phyloP scores from a whole-genome alignment of 495 filamentous ascomycete genomes.

The Pyrenopolyporus hunteri region DNA sequence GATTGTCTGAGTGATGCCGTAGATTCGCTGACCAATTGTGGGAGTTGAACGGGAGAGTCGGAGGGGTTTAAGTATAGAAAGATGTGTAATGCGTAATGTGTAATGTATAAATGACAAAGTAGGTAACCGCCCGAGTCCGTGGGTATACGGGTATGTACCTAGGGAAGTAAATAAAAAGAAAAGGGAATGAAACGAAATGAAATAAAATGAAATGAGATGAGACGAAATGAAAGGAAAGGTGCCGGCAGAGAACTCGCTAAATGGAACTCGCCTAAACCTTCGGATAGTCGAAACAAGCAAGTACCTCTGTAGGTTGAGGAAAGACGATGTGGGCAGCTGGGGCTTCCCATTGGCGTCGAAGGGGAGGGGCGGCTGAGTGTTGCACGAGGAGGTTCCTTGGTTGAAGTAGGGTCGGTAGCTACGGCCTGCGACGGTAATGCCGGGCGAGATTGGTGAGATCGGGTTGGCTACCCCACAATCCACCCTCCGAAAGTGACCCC shows the following conservation, averaged over 20 bases:
- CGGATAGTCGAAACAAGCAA: constrained; percentile 40
- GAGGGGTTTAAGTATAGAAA: too few relatives aligned
- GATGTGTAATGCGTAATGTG: too few relatives aligned
- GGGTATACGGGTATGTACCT: too few relatives aligned
- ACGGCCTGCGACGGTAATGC: constrained; percentile 36
- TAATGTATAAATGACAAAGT: too few relatives aligned
- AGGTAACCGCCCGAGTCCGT: too few relatives aligned
- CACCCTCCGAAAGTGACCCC: constrained; percentile 20
- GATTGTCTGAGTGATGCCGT: neutral
- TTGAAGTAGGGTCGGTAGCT: constrained; percentile 30
- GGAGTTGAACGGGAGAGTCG: too few relatives aligned
- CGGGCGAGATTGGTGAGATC: constrained; percentile 33
- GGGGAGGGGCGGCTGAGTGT: constrained; percentile 32
- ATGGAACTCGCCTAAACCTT: constrained; percentile 35
- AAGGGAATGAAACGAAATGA: neutral
- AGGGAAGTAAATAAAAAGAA: neutral
- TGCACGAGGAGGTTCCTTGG: constrained; percentile 33
- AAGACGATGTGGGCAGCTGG: constrained; percentile 24
- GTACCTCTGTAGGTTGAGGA: constrained; percentile 28
- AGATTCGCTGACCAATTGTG: constrained; percentile 7
- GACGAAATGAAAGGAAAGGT: constrained; percentile 22
- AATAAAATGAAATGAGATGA: too few relatives aligned
- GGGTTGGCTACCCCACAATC: constrained; percentile 40
- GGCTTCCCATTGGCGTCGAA: constrained; percentile 15
- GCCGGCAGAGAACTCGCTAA: constrained; percentile 34